Percentiles rank a stretch among this genome's conserved stretches.
These are phyloP conservation scores for Alnus rubra DNA, from an alignment of 306 rosid genomes.

Conservation along the genomic window DNA sequence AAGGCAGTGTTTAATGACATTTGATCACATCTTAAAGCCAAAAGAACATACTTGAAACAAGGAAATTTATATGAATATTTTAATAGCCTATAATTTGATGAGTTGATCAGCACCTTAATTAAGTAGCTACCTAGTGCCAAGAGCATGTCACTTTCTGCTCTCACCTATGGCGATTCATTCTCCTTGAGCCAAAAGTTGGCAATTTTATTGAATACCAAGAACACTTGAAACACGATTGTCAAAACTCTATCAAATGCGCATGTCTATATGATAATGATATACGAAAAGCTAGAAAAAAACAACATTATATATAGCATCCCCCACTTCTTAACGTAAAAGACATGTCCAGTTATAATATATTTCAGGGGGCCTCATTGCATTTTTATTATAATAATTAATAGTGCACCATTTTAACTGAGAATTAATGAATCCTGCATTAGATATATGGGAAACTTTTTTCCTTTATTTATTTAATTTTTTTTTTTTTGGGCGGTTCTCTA, in stretches of 20 bases:
- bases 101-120: too few relatives aligned
- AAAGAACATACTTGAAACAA: constrained; percentile 3
- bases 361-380: not conserved
- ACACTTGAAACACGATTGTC: not conserved
- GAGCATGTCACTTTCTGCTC: not conserved
- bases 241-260: not conserved
- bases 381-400: not conserved
- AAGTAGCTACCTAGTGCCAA: not conserved
- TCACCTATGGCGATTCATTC: constrained; percentile 17
- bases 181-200: constrained; percentile 14
- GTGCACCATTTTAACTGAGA: not conserved
- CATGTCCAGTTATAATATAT: not conserved
- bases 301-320: not conserved
- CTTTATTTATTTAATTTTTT: too few relatives aligned
- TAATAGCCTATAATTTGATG: not conserved
- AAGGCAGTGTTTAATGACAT: not conserved
- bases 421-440: not conserved
- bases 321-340: too few relatives aligned
- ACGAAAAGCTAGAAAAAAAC: not conserved
- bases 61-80: not conserved
- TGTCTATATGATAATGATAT: not conserved
- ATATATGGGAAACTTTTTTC: not conserved
- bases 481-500: too few relatives aligned
- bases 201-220: not conserved
- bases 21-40: constrained; percentile 19